Base-by-base conservation (phyloP, 2,329 filamentous ascomycete genomes). In the Aspergillus aculeatus region DNA sequence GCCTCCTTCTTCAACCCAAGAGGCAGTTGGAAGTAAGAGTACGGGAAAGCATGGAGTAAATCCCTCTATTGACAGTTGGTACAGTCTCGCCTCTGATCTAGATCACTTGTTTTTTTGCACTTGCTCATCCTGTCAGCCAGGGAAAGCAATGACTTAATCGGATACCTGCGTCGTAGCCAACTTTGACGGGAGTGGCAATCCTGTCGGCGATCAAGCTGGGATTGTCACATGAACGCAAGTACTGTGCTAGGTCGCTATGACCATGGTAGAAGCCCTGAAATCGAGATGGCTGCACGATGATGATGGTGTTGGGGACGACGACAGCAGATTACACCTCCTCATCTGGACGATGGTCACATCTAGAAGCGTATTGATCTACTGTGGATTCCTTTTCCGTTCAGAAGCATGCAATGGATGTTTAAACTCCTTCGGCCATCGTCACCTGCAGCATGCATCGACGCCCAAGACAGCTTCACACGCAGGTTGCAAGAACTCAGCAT, bases 1-100 rank as follows among this genome's bases (percentile, higher is more conserved):
- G 70, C 69, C 58, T 23, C 54, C 41, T 55, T 48, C 19, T 12
- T 44, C 52, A 47, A 7, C 14, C 38, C 38, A 44, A 35, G 32
- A 35, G 32, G 32, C 32, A 35, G 32, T 35, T 35, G 26, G 7
- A 10, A 29, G 26, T 29, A 29, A 29, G 23, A 23, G 23, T 23
- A 29, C n/a, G n/a, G n/a, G n/a, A n/a, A n/a, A 29, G 26, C 26
- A 26, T 26, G 5, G 24, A 26, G 24, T 29, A 29, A 29, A 29
- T 29, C 26, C 6, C 6, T 35, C 32, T 16, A 35, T 35, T 2
- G 11, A 35, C 3, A 16, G 32, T 35, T 35, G 32, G 32, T 35
- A 12, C 4, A 35, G 14, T 35, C 12, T 35, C 12, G 0, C 12
- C 14, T 5, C 32, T 16, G 12, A 35, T 16, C 12, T 35, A 4